These are phyloP conservation scores for Sequoiadendron giganteum DNA, from an alignment of 75 land plant genomes.

Conservation along the genomic window DNA sequence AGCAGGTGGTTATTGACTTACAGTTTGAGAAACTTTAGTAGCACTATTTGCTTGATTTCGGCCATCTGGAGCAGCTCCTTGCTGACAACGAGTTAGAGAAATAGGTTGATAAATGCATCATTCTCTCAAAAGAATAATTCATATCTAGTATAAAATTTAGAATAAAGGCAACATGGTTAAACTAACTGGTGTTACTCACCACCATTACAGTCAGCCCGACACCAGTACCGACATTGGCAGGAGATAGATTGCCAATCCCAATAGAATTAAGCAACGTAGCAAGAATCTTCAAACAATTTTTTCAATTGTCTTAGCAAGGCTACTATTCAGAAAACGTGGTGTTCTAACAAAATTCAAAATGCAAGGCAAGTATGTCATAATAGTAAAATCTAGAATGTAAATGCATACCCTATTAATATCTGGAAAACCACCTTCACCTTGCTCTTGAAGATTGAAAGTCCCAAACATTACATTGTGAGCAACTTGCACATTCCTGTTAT, in stretches of 20 bases:
- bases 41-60: slow-evolving; percentile 7
- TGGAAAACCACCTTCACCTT: slow-evolving; percentile 60
- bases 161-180: not conserved
- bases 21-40: slow-evolving; percentile 18
- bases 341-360: not conserved
- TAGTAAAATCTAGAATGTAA: not conserved
- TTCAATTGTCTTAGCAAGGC: not conserved
- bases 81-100: slow-evolving; percentile 17
- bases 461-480: slow-evolving; percentile 89
- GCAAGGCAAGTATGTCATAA: not conserved
- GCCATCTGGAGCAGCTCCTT: slow-evolving; percentile 35
- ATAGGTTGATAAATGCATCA: slow-evolving; percentile 13
- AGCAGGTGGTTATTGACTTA: slow-evolving; percentile 24
- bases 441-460: slow-evolving; percentile 79
- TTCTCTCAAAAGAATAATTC: slow-evolving; percentile 12
- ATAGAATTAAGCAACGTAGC: slow-evolving; percentile 56
- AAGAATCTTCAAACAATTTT: slow-evolving; percentile 36
- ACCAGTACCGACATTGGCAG: slow-evolving; percentile 11
- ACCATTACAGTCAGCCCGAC: not conserved
- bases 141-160: slow-evolving; percentile 12
- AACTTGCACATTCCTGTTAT: slow-evolving; percentile 69
- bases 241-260: slow-evolving; percentile 35
- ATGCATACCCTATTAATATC: slow-evolving; percentile 70
- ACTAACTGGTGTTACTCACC: not conserved
- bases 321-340: not conserved